Percentiles rank a stretch among this genome's conserved stretches.
These are phyloP conservation scores for Trichosporon inkin DNA, from an alignment of 1,284 basidiomycete species.

Conservation along the genomic window DNA sequence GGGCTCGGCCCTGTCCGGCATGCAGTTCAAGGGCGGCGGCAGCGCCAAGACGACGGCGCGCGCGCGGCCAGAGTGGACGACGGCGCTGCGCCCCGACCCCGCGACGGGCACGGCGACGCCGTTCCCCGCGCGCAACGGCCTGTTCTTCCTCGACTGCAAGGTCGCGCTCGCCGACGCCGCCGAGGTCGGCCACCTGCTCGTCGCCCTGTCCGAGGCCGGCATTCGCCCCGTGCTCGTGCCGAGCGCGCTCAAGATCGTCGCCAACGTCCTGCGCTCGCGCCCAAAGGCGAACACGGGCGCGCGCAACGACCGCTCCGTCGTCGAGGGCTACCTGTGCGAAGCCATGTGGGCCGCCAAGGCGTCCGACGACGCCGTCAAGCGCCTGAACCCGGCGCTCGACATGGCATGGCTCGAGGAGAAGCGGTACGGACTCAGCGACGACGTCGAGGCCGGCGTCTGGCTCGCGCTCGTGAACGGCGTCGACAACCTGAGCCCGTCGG, in stretches of 20 bases:
- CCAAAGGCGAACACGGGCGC: constrained; percentile 16
- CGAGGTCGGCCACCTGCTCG: constrained; percentile 21
- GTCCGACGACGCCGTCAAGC: constrained; percentile 5
- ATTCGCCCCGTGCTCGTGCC: constrained; percentile 24
- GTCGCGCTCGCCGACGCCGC: constrained; percentile 13
- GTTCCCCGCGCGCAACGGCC: constrained; percentile 13
- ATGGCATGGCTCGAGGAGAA: constrained; percentile 21
- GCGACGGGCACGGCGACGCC: constrained; percentile 3
- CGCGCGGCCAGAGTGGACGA: constrained; percentile 16
- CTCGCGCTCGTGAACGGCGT: constrained; percentile 22
- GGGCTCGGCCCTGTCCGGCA: constrained; percentile 15
- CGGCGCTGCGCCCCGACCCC: constrained; percentile 15
- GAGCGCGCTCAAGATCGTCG: constrained; percentile 20
- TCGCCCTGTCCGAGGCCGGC: constrained; percentile 14
- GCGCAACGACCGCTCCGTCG: constrained; percentile 14
- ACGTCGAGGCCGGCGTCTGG: constrained; percentile 23
- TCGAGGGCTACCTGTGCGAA: constrained; percentile 16
- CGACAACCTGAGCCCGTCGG: constrained; percentile 17
- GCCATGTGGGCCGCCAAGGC: constrained; percentile 17
- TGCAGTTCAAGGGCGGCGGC: constrained; percentile 16
- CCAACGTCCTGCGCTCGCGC: constrained; percentile 13
- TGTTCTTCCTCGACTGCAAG: constrained; percentile 22
- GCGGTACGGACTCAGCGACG: constrained; percentile 18
- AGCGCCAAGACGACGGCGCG: background rate
- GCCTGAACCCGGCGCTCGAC: constrained; percentile 22